phyloP scores from a whole-genome alignment of 495 filamentous ascomycete species.

The Penicillium crystallinum region DNA sequence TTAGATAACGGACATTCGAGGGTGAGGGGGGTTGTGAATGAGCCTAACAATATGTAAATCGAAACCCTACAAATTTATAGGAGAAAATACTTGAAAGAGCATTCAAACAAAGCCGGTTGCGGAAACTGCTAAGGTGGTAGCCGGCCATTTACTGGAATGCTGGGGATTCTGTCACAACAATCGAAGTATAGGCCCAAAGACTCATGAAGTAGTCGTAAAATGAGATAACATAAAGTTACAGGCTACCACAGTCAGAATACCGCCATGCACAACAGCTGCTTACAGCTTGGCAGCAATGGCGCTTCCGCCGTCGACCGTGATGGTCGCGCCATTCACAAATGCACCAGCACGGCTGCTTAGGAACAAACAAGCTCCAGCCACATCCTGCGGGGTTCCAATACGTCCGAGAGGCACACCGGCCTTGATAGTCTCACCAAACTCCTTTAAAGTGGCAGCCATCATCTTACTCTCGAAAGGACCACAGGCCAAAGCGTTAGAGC shows the following conservation, averaged over 20 bases:
- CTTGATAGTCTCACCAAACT: slow-evolving; percentile 58
- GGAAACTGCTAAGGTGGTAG: not conserved
- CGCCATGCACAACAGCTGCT: not conserved
- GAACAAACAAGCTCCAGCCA: slow-evolving; percentile 73
- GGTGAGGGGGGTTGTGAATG: not conserved
- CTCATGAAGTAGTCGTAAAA: not conserved
- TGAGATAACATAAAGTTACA: not conserved
- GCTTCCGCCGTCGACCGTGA: slow-evolving; percentile 66
- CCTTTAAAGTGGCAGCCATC: slow-evolving; percentile 67
- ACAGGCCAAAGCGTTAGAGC: slow-evolving; percentile 65
- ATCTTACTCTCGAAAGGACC: slow-evolving; percentile 80
- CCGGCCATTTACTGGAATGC: slow-evolving; percentile 17
- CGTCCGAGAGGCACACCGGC: slow-evolving; percentile 61
- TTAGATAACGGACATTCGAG: slow-evolving; percentile 4
- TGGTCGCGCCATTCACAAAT: slow-evolving; percentile 73
- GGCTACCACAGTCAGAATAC: not conserved
- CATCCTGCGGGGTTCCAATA: slow-evolving; percentile 66
- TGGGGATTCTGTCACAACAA: not conserved
- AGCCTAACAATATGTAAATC: not conserved
- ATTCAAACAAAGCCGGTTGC: not conserved
- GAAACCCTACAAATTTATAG: not conserved
- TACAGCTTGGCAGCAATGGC: slow-evolving; percentile 52
- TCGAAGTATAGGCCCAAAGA: not conserved
- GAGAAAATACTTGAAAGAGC: not conserved
- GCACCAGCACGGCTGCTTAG: slow-evolving; percentile 64